Base-by-base conservation (phyloP, 257 asterid genomes). In the Nicotiana noctiflora region DNA sequence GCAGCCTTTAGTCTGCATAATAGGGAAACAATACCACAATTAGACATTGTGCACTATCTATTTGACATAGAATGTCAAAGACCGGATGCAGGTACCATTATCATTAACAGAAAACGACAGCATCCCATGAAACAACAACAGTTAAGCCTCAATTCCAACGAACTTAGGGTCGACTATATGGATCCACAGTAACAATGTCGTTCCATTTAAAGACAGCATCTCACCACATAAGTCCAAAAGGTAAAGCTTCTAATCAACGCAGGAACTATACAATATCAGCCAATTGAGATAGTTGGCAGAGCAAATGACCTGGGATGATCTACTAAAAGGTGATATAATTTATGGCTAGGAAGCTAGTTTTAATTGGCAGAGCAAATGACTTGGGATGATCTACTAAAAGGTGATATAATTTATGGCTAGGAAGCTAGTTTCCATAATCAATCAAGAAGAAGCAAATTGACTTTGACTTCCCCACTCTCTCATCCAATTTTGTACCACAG, bases 1-100 rank as follows among this genome's bases (percentile, higher is more conserved):
- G 89, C 98, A 93, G 55, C 97, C 97, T 90, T 91, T 94, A 61
- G 80, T 80, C 99, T 96, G 97, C 82, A 56, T 44, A 77, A 8
- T 5, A 55, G n/a, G n/a, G 18, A 75, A 66, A 11, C 64, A 78
- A 25, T 32, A 72, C 53, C 64, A 65, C 51, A 34, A 70, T 49
- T 81, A 44, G 53, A 52, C 66, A 52, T 18, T 51, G 65, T 51
- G 29, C 49, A 57, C 37, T 52, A 81, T 67, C 46, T 32, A 57
- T 8, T 74, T 49, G 37, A 46, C 4, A 1, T 70, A 70, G 77
- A 70, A 21, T 40, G 59, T 19, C 77, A 13, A 23, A 19, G 59
- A 44, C 23, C 4, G 37, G 60, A 23, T 23, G 10, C 60, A 46
- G 14, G 34, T 21, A 46, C 37, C 37, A 46, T 72, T 12, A 51